Base-by-base conservation (phyloP, 2,329 filamentous ascomycete genomes). In the Aschersonia sp. region DNA sequence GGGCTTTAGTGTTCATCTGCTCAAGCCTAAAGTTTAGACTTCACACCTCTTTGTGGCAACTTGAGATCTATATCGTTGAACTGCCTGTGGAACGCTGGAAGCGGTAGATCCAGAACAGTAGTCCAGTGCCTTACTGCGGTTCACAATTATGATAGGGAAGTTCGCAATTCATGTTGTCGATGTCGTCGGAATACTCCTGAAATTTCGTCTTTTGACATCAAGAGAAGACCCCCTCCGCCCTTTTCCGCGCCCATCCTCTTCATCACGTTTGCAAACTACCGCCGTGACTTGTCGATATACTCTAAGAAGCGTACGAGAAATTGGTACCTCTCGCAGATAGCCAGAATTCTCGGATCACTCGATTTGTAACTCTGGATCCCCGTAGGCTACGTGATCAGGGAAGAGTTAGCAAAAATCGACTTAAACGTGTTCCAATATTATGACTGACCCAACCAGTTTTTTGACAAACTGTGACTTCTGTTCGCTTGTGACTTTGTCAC, bases 281-380 rank as follows among this genome's bases (percentile, higher is more conserved):
- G 22, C 22, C 22, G 35, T 9, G 35, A 39, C 8, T 12, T 8
- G 35, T 39, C 35, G 35, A 8, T 12, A 14, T 14, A 14, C 4
- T 7, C 57, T 55, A 80, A 43, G 77, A 79, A 45, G 68, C 72
- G 61, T 81, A 82, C 7, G 76, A 68, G 61, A 80, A 82, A 55
- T 68, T 77, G 1, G 72, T 71, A 6, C 76, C 76, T 51, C 83
- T 70, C 51, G 80, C 81, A 2, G 73, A 70, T n/a, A 85, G 64
- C 79, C 82, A 88, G 58, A 87, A 87, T 32, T 85, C 81, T 49
- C 77, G 74, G 4, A 86, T 76, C 1, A 84, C 70, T 47, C 79
- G 73, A 52, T 81, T 84, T 4, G 83, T 86, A 45, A 71, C 66
- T 52, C 74, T 71, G 1, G 74, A 69, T 6, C 84, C 83, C 40